Base-by-base conservation (phyloP, 371 early-diverging fungal genomes). In the Parasitella parasitica region DNA sequence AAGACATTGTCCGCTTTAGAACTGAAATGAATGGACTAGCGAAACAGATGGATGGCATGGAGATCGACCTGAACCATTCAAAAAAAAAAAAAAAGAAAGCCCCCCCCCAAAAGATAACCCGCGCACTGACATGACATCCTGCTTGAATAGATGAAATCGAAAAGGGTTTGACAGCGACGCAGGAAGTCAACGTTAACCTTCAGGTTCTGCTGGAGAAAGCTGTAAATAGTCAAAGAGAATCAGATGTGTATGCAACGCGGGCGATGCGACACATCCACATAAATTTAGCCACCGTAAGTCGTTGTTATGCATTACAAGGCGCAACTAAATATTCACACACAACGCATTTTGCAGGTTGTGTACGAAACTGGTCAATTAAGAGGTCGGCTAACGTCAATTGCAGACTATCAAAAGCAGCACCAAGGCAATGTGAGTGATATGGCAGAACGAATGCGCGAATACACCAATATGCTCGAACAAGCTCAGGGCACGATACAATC, bases 151-250 rank as follows among this genome's bases (percentile, higher is more conserved):
- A 34, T 34, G 70, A 75, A 54, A 78, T 78, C 22, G 78, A 78
- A 28, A 78, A 86, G 50, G 80, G 78, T 52, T 61, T 88, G 49
- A 76, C 78, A 5, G 61, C 75, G 32, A 88, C 86, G 4, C 83
- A 85, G 70, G 88, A 86, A 64, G 75, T 78, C 46, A 86, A 88
- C 67, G 86, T 86, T 38, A 84, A 86, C 57, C 66, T 88, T 32
- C 86, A 86, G 57, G 71, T 81, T 3, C 66, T 83, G 24, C 59
- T 88, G 16, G 86, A 88, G 41, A 82, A 68, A 43, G 83, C 88
- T 9, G 71, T 85, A 11, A 70, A 76, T 32, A 74, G 68, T 1
- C 88, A 88, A 59, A 88, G 80, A 61, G 80, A 84, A 63, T 71
- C 79, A 3, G 83, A 84, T 54, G 78, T 80, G 18, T 73, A 62